These are phyloP conservation scores for Schwanniomyces occidentalis DNA, from an alignment of 805 yeast genomes.

Conservation along the genomic window DNA sequence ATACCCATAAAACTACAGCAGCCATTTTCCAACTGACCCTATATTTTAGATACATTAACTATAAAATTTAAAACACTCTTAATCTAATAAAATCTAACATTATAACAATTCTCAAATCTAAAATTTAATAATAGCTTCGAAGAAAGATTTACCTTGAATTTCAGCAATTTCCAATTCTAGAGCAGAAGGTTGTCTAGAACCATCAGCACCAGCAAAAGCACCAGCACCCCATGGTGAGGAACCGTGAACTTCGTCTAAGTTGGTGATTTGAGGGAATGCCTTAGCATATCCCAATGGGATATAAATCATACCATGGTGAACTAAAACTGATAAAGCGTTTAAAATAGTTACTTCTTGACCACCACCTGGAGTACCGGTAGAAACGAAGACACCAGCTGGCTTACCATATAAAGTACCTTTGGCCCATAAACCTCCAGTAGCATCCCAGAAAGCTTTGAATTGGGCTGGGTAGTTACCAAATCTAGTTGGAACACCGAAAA, in stretches of 20 bases:
- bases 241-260: constrained; percentile 69
- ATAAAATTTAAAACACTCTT: no score
- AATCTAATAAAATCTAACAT: no score
- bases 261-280: constrained; percentile 53
- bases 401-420: constrained; percentile 70
- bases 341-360: constrained; percentile 77
- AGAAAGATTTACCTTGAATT: constrained; percentile 68
- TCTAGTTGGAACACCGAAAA: constrained; percentile 87
- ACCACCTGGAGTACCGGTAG: constrained; percentile 78
- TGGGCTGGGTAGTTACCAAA: constrained; percentile 82
- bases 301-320: constrained; percentile 79
- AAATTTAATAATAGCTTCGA: constrained; percentile 27
- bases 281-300: constrained; percentile 76
- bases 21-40: no score
- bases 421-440: constrained; percentile 81
- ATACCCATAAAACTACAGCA: no score
- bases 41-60: no score
- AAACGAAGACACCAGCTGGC: constrained; percentile 69
- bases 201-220: constrained; percentile 73
- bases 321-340: constrained; percentile 61
- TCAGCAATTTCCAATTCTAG: constrained; percentile 64
- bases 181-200: constrained; percentile 65
- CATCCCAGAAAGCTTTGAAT: constrained; percentile 72
- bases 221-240: constrained; percentile 90
- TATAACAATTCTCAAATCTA: no score